Percentiles rank a stretch among this genome's conserved stretches.
These are phyloP conservation scores for Oryza rufipogon DNA, from an alignment of 176 grass and related monocot species.

Conservation along the genomic window DNA sequence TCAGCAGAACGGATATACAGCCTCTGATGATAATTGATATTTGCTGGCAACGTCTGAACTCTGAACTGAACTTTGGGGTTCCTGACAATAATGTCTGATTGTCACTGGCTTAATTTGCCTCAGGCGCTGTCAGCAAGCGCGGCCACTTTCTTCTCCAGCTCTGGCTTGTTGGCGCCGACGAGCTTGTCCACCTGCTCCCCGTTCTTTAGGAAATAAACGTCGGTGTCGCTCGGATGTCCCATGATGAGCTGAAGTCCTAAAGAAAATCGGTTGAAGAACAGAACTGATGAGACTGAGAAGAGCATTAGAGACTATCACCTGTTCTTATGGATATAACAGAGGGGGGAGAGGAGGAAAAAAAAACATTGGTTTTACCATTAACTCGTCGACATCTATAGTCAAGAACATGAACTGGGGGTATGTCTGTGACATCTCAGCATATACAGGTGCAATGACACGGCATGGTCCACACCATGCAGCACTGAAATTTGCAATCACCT, in stretches of 20 bases:
- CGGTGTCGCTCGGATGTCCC: constrained; percentile 91
- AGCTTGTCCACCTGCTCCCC: constrained; percentile 88
- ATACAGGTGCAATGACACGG: constrained; percentile 69
- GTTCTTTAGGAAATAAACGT: constrained; percentile 94
- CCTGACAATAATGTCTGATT: not conserved
- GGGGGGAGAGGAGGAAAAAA: not conserved
- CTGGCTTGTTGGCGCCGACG: constrained; percentile 83
- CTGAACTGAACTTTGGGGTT: not conserved
- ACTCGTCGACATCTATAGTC: constrained; percentile 71
- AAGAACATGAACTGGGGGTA: constrained; percentile 83
- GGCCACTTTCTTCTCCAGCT: constrained; percentile 79
- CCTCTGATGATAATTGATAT: not conserved
- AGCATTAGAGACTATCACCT: not conserved
- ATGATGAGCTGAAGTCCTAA: constrained; percentile 92
- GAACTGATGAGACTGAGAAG: constrained; percentile 7
- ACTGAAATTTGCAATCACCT: constrained; percentile 85
- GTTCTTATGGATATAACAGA: not conserved
- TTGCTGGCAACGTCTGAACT: not conserved
- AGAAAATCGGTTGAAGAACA: constrained; percentile 1
- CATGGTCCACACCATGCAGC: constrained; percentile 86
- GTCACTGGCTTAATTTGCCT: not conserved
- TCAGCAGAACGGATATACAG: not conserved
- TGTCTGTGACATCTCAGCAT: constrained; percentile 78
- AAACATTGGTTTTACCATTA: constrained; percentile 57
- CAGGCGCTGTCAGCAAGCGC: constrained; percentile 30